Conservation (phyloP, 2,329 filamentous ascomycete genomes). For the Trichoderma koningiopsis region DNA sequence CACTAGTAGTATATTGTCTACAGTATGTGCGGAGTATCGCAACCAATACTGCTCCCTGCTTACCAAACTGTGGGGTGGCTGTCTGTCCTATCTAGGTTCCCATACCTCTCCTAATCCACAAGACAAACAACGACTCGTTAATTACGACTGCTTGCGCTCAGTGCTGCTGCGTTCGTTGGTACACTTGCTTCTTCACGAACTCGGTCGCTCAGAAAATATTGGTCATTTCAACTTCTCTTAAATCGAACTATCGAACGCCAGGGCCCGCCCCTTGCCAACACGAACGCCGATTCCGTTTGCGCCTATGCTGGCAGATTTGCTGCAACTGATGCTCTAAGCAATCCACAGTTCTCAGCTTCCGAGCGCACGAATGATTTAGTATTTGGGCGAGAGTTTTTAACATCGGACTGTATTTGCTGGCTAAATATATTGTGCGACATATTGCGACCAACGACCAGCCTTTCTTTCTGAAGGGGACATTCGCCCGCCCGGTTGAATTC, state of each 20-base stretch:
- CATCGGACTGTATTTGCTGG: background rate
- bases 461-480: background rate
- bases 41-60: background rate
- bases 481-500: background rate
- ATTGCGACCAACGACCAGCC: background rate
- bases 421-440: background rate
- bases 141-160: slow-evolving; percentile 2
- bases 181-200: background rate
- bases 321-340: background rate
- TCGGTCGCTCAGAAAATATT: background rate
- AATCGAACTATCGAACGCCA: background rate
- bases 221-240: background rate
- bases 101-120: slow-evolving; percentile 21
- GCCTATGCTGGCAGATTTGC: background rate
- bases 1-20: background rate
- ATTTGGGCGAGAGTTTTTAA: background rate
- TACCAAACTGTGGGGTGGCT: slow-evolving; percentile 12
- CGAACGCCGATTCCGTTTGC: background rate
- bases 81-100: background rate
- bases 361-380: background rate
- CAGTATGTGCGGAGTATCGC: background rate
- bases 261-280: background rate
- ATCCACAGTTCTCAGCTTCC: background rate
- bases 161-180: background rate
- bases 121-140: slow-evolving; percentile 9